Base-by-base conservation (phyloP, 1,139 yeast species). In the Kodamaea plutei region DNA sequence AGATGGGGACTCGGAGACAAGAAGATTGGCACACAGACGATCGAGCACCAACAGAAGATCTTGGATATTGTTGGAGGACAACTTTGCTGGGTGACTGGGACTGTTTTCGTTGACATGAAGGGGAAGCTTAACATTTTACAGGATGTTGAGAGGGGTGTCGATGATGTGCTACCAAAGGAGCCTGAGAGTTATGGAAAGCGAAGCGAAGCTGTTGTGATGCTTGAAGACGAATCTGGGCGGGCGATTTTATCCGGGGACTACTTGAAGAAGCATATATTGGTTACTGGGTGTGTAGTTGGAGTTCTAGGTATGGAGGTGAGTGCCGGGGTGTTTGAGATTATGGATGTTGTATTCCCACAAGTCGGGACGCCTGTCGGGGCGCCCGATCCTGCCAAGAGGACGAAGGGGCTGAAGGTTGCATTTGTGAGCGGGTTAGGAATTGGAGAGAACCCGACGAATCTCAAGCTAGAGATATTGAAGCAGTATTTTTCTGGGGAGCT, bases 211-310 rank as follows among this genome's bases (percentile, higher is more conserved):
- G 64, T 78, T 13, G 85, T 84, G 14, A 76, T 81, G 80, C 54
- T 93, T 26, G 98, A 91, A 54, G 98, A 93, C 56, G 97, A 89
- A 50, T 79, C 91, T 30, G 98, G 99, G 4, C 66, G 99, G 29
- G 81, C 94, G 8, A 56, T 77, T 17, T 61, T 91, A 19, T 94
- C 95, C 19, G 81, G 76, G 20, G 64, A 71, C 12, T 61, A 79
- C 30, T 63, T 69, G 35, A 40, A 45, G 36, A 45, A 60, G 44
- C 44, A 74, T 54, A 56, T 71, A 3, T 62, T 91, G 21, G 95
- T 89, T 0, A 89, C 97, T 0, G 99, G 99, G 2, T 73, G 81
- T 14, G 81, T 89, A 1, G 76, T 88, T 8, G 97, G 91, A 0
- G 73, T 88, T 0, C 56, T 89, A 13, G 99, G 99, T 0, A 77